phyloP scores from a whole-genome alignment of 306 rosid species.

The Pueraria montana region DNA sequence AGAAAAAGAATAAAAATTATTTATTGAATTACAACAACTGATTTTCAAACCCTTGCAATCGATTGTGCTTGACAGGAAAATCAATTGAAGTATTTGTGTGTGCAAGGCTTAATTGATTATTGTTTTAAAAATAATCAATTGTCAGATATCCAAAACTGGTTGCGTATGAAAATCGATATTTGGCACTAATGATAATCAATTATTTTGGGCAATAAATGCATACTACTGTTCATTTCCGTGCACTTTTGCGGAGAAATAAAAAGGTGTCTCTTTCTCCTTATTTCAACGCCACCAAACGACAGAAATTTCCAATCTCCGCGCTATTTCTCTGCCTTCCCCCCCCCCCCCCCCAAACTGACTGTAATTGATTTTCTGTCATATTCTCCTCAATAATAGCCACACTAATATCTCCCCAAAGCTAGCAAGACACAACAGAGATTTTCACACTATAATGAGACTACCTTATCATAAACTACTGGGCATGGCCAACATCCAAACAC shows the following conservation, averaged over 20 bases:
- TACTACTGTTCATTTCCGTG: neutral
- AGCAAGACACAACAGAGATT: neutral
- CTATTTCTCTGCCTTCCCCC: neutral
- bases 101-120: neutral
- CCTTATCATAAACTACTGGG: neutral
- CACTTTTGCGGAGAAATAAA: neutral
- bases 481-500: conserved; percentile 1
- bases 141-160: neutral
- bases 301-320: neutral
- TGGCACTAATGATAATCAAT: neutral
- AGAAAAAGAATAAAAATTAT: too few relatives aligned
- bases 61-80: too few relatives aligned
- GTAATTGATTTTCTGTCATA: neutral
- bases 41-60: too few relatives aligned
- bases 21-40: too few relatives aligned
- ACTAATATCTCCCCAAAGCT: neutral
- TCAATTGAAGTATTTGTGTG: neutral
- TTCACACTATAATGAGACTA: neutral
- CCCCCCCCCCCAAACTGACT: neutral
- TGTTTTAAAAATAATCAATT: neutral
- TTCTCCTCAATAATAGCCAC: neutral
- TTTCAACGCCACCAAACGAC: neutral
- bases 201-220: neutral
- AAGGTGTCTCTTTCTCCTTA: neutral
- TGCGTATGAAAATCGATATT: neutral